Base-by-base conservation (phyloP, 495 filamentous ascomycete genomes). In the Neurospora sp. region DNA sequence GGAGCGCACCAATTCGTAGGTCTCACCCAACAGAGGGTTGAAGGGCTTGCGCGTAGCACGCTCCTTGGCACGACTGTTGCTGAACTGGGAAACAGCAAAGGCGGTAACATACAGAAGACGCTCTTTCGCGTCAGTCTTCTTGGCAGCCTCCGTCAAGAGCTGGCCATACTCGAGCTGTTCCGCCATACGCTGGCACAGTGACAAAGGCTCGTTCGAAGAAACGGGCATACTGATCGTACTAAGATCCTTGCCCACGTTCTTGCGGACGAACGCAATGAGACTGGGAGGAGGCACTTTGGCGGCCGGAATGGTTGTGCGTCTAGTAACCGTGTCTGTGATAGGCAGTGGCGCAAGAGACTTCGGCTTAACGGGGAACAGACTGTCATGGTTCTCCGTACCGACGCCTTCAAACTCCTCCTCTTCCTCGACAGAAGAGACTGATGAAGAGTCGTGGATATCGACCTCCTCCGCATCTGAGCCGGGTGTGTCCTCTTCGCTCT, bases 161-260 rank as follows among this genome's bases (percentile, higher is more conserved):
- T 90, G 82, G 0, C 93, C 91, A 80, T 99, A 99, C 80, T 99
- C 96, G 70, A 97, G 75, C 78, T 93, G 90, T 81, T 99, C 96
- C 2, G 95, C 90, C 16, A 93, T 87, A 73, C 96, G 91, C 80
- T 99, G 96, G 4, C 97, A 86, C 4, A 95, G 80, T 0, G 95
- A 98, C 3, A 91, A 90, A 1, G 96, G 96, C 79, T 99, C 96
- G 82, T 99, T 99, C 23, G 95, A 90, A 27, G 94, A 95, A 6
- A 98, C 96, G 0, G 96, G 96, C 96, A 98, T 99, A 41, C 93
- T 92, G 79, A 98, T 94, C 5, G 93, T 95, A 70, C 93, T 97
- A 7, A 99, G 84, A 80, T 99, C 96, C 83, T 98, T 98, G 76
- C 96, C 96, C 14, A 98, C 96, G 76, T 99, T 99, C 80, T 98